Conservation (phyloP, 2,329 filamentous ascomycete genomes). For the Aspergillus intermedius region DNA sequence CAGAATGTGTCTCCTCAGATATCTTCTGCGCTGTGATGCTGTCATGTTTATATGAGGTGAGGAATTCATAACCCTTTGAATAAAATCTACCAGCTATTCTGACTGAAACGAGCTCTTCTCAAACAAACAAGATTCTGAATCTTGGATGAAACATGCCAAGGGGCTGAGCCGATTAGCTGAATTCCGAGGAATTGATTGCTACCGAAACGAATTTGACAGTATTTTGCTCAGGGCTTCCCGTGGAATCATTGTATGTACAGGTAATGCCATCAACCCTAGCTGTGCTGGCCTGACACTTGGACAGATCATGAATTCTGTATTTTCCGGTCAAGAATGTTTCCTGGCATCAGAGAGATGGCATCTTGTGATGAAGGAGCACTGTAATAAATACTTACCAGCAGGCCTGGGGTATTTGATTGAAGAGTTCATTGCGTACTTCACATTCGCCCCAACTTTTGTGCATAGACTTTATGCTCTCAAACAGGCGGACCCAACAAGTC, state of each 20-base stretch:
- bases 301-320: slow-evolving; percentile 26
- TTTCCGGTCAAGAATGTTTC: slow-evolving; percentile 21
- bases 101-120: slow-evolving; percentile 18
- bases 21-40: slow-evolving; percentile 24
- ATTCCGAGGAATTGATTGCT: slow-evolving; percentile 17
- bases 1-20: slow-evolving; percentile 19
- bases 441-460: slow-evolving; percentile 19
- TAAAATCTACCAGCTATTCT: not conserved
- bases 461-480: slow-evolving; percentile 19
- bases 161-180: slow-evolving; percentile 20
- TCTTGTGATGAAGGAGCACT: slow-evolving; percentile 18
- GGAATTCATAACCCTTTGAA: not conserved
- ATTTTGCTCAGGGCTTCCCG: slow-evolving; percentile 20
- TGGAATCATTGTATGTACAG: slow-evolving; percentile 19
- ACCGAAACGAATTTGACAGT: slow-evolving; percentile 16
- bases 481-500: slow-evolving; percentile 8
- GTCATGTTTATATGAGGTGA: slow-evolving; percentile 25
- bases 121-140: slow-evolving; percentile 16
- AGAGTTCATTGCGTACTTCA: slow-evolving; percentile 21
- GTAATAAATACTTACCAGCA: slow-evolving; percentile 6
- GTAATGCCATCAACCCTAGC: not conserved
- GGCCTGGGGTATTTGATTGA: slow-evolving; percentile 18
- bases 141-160: slow-evolving; percentile 27
- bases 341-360: slow-evolving; percentile 20
- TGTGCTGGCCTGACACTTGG: not conserved